Evolutionary conservation across 352 stramenopile species (phyloP).

Genomic region (Phytophthora kernoviae): DNA sequence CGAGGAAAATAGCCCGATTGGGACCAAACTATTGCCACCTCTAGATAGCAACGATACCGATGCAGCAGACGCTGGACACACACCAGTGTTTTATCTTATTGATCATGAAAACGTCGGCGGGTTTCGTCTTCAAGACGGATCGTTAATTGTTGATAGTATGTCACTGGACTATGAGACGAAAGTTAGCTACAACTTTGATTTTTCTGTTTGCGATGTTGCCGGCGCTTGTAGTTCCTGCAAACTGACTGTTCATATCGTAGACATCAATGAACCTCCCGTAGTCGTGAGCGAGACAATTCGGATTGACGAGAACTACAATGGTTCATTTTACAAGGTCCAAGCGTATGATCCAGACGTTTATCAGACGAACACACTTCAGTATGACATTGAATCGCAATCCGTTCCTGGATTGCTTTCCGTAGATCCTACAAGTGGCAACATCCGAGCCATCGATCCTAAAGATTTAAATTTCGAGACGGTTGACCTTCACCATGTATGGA

Average conservation of each 20-base stretch:
- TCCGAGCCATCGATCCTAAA: constrained; percentile 5
- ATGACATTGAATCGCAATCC: constrained; percentile 53
- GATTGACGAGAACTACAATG: constrained; percentile 42
- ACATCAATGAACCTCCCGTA: constrained; percentile 31
- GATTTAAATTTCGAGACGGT: constrained; percentile 50
- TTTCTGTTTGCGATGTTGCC: constrained; percentile 19
- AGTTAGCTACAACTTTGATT: constrained; percentile 13
- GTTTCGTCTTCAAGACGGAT: constrained; percentile 23
- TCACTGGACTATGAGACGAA: constrained; percentile 23
- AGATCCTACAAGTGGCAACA: constrained; percentile 7
- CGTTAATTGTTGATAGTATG: constrained; percentile 5
- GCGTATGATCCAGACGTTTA: constrained; percentile 46
- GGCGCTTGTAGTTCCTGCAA: constrained; percentile 18
- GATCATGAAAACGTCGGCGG: constrained; percentile 1
- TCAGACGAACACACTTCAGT: constrained; percentile 35
- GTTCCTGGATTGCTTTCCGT: constrained; percentile 35
- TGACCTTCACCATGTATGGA: constrained; percentile 39
- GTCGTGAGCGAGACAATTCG: constrained; percentile 19
- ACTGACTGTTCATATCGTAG: constrained; percentile 14
- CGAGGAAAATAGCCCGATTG: constrained; percentile 23
- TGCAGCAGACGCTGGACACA: constrained; percentile 3
- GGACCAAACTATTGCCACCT: constrained; percentile 12
- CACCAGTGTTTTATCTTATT: constrained; percentile 9
- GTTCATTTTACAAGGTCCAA: constrained; percentile 36
- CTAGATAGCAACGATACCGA: constrained; percentile 22